phyloP scores from a whole-genome alignment of 31 red algal species.

The Porphyra umbilicalis region DNA sequence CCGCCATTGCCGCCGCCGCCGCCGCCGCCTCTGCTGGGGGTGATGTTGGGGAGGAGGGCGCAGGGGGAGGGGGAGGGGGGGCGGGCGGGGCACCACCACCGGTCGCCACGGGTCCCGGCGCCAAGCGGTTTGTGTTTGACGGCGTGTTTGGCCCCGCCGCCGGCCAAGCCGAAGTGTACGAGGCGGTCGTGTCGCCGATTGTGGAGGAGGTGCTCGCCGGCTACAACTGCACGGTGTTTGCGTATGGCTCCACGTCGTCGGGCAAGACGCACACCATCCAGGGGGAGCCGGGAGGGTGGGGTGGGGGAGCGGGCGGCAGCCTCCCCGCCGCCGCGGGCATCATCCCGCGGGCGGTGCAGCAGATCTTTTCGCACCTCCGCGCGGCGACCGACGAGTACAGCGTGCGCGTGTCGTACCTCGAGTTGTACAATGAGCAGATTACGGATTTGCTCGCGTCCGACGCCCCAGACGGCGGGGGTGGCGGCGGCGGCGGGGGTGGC shows the following conservation, averaged over 20 bases:
- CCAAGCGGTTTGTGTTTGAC: conserved; percentile 73
- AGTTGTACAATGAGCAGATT: conserved; percentile 98
- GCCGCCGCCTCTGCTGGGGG: conserved; percentile 25
- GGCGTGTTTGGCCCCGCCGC: conserved; percentile 78
- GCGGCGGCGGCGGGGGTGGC: neutral
- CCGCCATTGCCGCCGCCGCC: conserved; percentile 37
- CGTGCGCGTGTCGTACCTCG: conserved; percentile 87
- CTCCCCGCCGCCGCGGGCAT: conserved; percentile 77
- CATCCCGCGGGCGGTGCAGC: conserved; percentile 77
- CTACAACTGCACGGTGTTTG: conserved; percentile 99
- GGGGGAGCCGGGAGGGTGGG: conserved; percentile 39
- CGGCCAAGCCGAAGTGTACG: conserved; percentile 80
- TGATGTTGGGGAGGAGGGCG: conserved; percentile 28
- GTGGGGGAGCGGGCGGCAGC: conserved; percentile 12
- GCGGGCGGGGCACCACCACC: conserved; percentile 15
- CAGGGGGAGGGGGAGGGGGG: neutral
- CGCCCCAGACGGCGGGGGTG: conserved; percentile 6
- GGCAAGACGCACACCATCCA: conserved; percentile 99
- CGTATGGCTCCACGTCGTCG: conserved; percentile 97
- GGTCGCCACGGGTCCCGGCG: conserved; percentile 5
- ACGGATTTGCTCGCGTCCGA: conserved; percentile 79
- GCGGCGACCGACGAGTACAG: conserved; percentile 73
- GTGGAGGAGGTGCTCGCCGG: conserved; percentile 83
- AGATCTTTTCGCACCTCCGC: conserved; percentile 86
- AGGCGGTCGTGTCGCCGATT: conserved; percentile 57